Evolutionary conservation across 441 rosid genomes (phyloP), one percentile per base, ranked within the genome.

Genomic region (Raphanus hybrid): DNA sequence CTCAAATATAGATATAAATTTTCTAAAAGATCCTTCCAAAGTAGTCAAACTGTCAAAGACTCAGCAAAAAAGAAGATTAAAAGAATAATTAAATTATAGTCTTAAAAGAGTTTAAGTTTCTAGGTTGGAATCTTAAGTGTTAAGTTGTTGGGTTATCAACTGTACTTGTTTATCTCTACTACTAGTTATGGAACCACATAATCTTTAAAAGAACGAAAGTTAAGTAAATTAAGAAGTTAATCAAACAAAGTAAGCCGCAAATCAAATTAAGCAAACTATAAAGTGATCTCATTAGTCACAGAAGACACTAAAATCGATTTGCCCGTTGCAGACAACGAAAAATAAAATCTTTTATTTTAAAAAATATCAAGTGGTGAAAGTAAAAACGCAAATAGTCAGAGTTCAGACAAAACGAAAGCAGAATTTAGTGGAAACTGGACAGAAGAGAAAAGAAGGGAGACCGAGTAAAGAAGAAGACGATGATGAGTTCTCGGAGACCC

Each of bases 401-500:
- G 74, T 69, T 69, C 9, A 62, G 79, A 69, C 70, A 69, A 76
- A 69, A 63, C 64, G 55, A 75, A 48, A 26, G 15, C 62, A 48
- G 73, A 41, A 59, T 10, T 67, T 20, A 60, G 67, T n/a, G 26
- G 18, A 16, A 5, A 29, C 6, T 29, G 34, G 4, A 23, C 26
- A 23, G 34, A 57, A 59, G 48, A 15, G 27, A 11, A 66, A 9
- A 12, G 58, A 8, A 29, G 39, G 55, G 60, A 41, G 45, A 69
- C 35, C 50, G 29, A 43, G 66, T 12, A 29, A 58, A 27, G 58
- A 55, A 57, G 61, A 71, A 57, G 73, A 87, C 81, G 90, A 90
- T 87, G 79, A 74, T 79, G 90, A 61, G 85, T 9, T 76, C 87
- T 0, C 48, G 87, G 12, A 91, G 88, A 81, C 83, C 94, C 85